Base-by-base conservation (phyloP, 208 protist genomes). In the Leishmania braziliensis region DNA sequence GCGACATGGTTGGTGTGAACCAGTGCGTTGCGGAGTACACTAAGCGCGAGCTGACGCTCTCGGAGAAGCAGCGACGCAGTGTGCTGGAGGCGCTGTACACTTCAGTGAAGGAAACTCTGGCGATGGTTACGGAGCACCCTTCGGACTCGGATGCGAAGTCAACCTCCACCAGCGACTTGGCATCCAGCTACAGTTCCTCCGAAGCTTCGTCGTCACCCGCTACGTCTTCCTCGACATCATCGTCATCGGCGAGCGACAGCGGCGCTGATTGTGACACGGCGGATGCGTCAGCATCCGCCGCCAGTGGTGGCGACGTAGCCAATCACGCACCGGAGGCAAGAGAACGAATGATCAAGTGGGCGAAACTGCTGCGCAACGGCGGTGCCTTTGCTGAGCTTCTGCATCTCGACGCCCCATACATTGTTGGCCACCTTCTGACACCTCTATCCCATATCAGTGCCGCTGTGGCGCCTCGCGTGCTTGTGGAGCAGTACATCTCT, bases 401-500 rank as follows among this genome's bases (percentile, higher is more conserved):
- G 33, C 60, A 51, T 1, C 79, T 93, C 0, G 81, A 65, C 26
- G 63, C 75, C 6, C 79, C 82, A 14, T 79, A 85, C 72, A 39
- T 95, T 16, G 68, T 75, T 10, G 73, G 65, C 39, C 69, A 80
- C 5, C 89, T 80, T 29, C 76, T 82, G 36, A 77, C 43, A 5
- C 71, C 68, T 43, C 26, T 97, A 0, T 90, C 86, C n/a, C 75
- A 82, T 14, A 74, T 91, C 9, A 83, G 87, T 6, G 89, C 86
- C 26, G 89, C 89, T n/a, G 77, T 97, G 12, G 83, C 92, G 1
- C 92, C 95, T 12, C 75, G 77, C 26, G 71, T 96, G n/a, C 90
- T 88, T 72, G 83, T 88, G 2, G 93, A 97, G 86, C 87, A 96
- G 56, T 95, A 91, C 78, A 79, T 96, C 53, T 95, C 92, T 9